A percentile compares a stretch with the other conserved stretches of the same genome.
Evolutionary conservation across 768 basidiomycete genomes (phyloP).

Genomic region (Boletus subcaerulescens): DNA sequence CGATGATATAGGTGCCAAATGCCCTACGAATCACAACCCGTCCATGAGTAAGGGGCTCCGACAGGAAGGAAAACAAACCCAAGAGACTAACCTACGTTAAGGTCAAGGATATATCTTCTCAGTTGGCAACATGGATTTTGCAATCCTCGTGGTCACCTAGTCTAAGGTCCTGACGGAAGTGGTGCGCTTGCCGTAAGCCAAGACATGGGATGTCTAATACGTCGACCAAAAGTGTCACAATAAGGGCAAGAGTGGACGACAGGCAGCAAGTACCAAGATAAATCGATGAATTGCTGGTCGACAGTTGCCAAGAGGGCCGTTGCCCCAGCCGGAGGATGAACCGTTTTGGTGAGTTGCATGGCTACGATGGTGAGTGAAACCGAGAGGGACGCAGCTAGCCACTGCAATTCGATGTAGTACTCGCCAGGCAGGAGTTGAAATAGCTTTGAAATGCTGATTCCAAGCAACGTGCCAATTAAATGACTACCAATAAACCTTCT

Average conservation of each 20-base stretch:
- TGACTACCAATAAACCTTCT: conserved; percentile 48
- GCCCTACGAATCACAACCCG: background rate
- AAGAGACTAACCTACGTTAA: conserved; percentile 8
- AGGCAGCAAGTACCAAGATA: conserved; percentile 55
- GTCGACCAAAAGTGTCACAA: conserved; percentile 45
- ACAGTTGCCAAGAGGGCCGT: conserved; percentile 50
- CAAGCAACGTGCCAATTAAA: conserved; percentile 38
- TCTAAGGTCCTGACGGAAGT: background rate
- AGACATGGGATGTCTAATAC: conserved; percentile 45
- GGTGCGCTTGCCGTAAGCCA: conserved; percentile 35
- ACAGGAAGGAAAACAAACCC: background rate
- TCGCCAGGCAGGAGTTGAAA: conserved; percentile 45
- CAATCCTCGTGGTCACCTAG: background rate
- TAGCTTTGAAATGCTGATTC: conserved; percentile 50
- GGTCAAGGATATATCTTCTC: background rate
- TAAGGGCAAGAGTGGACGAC: conserved; percentile 43
- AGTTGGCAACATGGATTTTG: background rate
- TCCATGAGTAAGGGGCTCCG: conserved; percentile 4
- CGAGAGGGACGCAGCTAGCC: conserved; percentile 38
- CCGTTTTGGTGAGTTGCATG: conserved; percentile 53
- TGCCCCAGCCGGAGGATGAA: conserved; percentile 59
- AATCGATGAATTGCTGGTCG: conserved; percentile 38
- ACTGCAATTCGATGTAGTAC: conserved; percentile 42
- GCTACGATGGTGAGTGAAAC: conserved; percentile 41
- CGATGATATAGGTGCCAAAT: background rate